Base-by-base conservation (phyloP, 768 basidiomycete species). In the Mycena capillaripes region DNA sequence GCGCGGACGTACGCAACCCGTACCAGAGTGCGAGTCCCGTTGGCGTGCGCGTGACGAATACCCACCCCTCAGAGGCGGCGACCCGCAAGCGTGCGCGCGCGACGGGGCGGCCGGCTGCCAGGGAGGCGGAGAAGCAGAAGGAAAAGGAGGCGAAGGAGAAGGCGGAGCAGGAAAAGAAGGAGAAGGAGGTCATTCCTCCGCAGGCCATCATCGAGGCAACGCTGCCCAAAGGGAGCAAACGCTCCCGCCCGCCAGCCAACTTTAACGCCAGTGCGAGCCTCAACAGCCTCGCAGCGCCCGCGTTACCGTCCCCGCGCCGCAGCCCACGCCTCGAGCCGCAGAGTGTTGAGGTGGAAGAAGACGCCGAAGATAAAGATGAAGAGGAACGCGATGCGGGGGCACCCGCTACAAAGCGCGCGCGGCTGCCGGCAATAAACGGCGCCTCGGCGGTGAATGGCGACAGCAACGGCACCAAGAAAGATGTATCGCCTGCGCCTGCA, bases 201-300 rank as follows among this genome's bases (percentile, higher is more conserved):
- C 92, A 92, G 72, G 89, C 89, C 42, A 91, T 93, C 59, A 92
- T 95, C 53, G 92, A 94, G 81, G 92, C 93, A 3, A 94, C 93
- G 2, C 77, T 95, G 16, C 94, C 94, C 17, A 93, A 90, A 86
- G 94, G 93, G 69, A 93, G 91, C 78, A 93, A 93, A 78, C 91
- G 94, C 55, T 89, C 92, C 52, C 88, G 93, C 46, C 93, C 94
- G 6, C 91, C 92, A n/a, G 80, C 86, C 4, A 85, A 89, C 62
- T 77, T 92, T 36, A 88, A 82, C 66, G 23, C 69, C 42, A 74
- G 70, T 50, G 64, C 66, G 62, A 69, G 60, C 63, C 27, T 66
- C 46, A 42, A 71, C 67, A 77, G 67, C 73, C 36, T 66, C 57
- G 36, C 66, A 19, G 53, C 57, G 12, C 62, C 69, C 7, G 52